Base-by-base conservation (phyloP, 2,329 filamentous ascomycete species). In the Pseudopyrenochaeta lycopersici region DNA sequence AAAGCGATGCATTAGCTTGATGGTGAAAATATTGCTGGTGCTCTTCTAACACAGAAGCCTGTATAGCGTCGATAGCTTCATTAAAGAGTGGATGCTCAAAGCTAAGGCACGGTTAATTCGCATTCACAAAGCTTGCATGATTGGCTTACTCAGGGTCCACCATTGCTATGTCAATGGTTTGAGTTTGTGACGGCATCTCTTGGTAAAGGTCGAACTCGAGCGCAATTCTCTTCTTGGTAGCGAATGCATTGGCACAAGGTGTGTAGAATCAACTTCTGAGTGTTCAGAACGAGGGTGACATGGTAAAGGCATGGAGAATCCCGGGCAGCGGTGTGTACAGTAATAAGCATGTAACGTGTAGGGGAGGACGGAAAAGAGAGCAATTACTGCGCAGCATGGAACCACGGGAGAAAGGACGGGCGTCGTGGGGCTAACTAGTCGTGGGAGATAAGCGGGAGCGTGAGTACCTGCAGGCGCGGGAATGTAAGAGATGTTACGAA, bases 381-480 rank as follows among this genome's bases (percentile, higher is more conserved):
- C 57, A 56, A 45, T 58, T 49, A 44, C 45, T 50, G 42, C 31
- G 40, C 40, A 49, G 49, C 54, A 61, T 60, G 58, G 54, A 59
- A 57, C 38, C 52, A 59, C 56, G 56, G 58, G 51, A 54, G 49
- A 49, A 59, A 42, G 52, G 60, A 54, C 49, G 48, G 60, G 51
- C 41, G 54, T 63, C 67, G 67, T 70, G 67, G 69, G 69, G 68
- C 68, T 60, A 53, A 56, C 62, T 52, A 48, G 49, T 23, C 36
- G 49, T 36, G 43, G 57, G 31, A 62, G 63, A 66, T 67, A 66
- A 54, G 64, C 61, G 58, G 61, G 49, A 54, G 46, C 9, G 23
- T n/a, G 41, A 52, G 54, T 57, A 57, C 60, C 49, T 63, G 51
- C 53, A 62, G 61, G 54, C 51, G 46, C 54, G 59, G 23, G 58